Evolutionary conservation across 2,329 filamentous ascomycete genomes (phyloP).

Genomic region (Colletotrichum zoysiae): DNA sequence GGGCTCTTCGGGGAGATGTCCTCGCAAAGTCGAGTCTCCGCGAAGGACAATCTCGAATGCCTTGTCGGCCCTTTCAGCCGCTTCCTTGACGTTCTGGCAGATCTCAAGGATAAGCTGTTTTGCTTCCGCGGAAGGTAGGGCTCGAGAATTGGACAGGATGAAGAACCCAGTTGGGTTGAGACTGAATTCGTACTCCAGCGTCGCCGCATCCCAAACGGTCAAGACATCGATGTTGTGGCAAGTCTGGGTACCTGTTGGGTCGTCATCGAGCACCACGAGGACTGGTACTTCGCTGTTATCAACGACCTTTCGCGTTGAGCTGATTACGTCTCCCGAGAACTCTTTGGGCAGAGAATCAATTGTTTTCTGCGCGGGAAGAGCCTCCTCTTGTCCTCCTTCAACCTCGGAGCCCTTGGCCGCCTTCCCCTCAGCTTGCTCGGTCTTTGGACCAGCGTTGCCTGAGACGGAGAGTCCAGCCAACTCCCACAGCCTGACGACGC

Average conservation of each 20-base stretch:
- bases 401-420: too few species aligned
- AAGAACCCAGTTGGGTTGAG: constrained; percentile 63
- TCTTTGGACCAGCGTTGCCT: constrained; percentile 33
- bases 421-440: background rate
- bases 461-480: constrained; percentile 44
- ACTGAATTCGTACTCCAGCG: constrained; percentile 37
- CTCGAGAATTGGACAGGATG: constrained; percentile 71
- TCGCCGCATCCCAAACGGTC: constrained; percentile 62
- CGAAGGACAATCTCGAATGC: constrained; percentile 68
- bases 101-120: constrained; percentile 62
- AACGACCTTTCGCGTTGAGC: constrained; percentile 42
- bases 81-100: constrained; percentile 61
- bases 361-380: constrained; percentile 44
- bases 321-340: constrained; percentile 44
- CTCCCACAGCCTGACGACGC: constrained; percentile 56
- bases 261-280: constrained; percentile 62
- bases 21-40: constrained; percentile 68
- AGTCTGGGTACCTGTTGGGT: constrained; percentile 73
- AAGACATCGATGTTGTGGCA: constrained; percentile 69
- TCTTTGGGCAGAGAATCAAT: constrained; percentile 45
- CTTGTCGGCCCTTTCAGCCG: constrained; percentile 54
- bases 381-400: constrained; percentile 13
- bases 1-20: constrained; percentile 68
- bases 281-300: constrained; percentile 44
- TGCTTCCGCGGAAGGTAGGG: constrained; percentile 63